These are phyloP conservation scores for Sporothrix pseudoabietina DNA, from an alignment of 2,329 filamentous ascomycete species.

Conservation along the genomic window DNA sequence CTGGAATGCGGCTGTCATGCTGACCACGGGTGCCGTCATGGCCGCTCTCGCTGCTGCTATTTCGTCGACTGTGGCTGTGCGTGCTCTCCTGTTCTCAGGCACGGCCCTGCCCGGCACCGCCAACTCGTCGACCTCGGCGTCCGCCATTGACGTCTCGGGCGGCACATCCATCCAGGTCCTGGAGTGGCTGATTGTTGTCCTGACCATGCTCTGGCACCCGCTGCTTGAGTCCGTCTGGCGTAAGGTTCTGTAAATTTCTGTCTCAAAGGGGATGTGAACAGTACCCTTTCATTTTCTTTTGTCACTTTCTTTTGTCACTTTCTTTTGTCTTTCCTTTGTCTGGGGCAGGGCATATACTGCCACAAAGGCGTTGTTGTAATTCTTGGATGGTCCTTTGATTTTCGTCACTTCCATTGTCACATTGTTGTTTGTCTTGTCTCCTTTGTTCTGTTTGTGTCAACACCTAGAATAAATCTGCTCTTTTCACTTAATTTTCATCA, in stretches of 20 bases:
- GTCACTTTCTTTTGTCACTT: neutral
- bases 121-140: neutral
- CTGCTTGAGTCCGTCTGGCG: slow-evolving; percentile 32
- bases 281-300: neutral
- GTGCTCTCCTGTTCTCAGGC: slow-evolving; percentile 35
- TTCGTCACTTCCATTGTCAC: neutral
- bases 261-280: neutral
- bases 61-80: slow-evolving; percentile 32
- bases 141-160: slow-evolving; percentile 27
- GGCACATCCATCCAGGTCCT: slow-evolving; percentile 34
- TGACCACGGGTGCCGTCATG: slow-evolving; percentile 32
- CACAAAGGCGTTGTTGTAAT: slow-evolving; percentile 2
- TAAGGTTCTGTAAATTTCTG: slow-evolving; percentile 8
- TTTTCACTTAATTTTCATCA: neutral
- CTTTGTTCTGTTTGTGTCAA: slow-evolving; percentile 9
- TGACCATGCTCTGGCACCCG: slow-evolving; percentile 34
- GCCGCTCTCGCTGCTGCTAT: slow-evolving; percentile 32
- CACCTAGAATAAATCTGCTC: neutral
- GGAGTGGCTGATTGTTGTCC: slow-evolving; percentile 34
- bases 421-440: neutral
- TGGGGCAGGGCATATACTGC: neutral
- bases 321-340: neutral
- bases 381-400: neutral
- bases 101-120: slow-evolving; percentile 29
- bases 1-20: slow-evolving; percentile 26